Conservation (phyloP, 345 rosid genomes). For the Iberis pinnata region DNA sequence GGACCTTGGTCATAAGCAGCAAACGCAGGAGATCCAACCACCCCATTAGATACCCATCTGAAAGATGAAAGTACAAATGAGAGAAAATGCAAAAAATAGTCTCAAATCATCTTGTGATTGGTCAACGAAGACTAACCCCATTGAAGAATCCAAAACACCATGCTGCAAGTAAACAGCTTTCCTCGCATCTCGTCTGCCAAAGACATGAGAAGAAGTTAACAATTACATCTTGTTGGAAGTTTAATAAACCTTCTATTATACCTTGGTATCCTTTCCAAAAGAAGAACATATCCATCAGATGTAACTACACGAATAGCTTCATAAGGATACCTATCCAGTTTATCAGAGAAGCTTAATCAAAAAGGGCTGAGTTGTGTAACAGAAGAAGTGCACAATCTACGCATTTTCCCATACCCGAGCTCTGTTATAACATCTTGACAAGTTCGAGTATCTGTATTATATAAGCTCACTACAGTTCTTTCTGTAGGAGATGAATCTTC, state of each 20-base stretch:
- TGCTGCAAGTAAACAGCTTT: slow-evolving; percentile 90
- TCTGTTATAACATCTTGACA: slow-evolving; percentile 94
- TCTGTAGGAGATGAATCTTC: slow-evolving; percentile 45
- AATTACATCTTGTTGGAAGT: background rate
- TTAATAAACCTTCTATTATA: slow-evolving; percentile 21
- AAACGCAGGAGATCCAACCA: slow-evolving; percentile 97
- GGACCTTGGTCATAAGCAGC: slow-evolving; percentile 96
- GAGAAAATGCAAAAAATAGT: background rate
- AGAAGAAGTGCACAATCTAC: background rate
- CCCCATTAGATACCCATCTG: slow-evolving; percentile 95
- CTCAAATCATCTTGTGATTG: background rate
- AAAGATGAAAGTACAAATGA: slow-evolving; percentile 9
- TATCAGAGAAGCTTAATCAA: slow-evolving; percentile 8
- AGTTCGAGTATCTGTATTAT: slow-evolving; percentile 81
- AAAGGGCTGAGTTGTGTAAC: background rate
- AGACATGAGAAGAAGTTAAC: slow-evolving; percentile 10
- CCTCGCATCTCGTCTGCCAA: slow-evolving; percentile 71
- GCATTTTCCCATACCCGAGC: slow-evolving; percentile 58
- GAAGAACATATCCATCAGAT: slow-evolving; percentile 87
- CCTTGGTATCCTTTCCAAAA: slow-evolving; percentile 94
- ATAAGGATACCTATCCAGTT: slow-evolving; percentile 61
- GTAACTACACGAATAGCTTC: slow-evolving; percentile 89
- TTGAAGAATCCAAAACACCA: slow-evolving; percentile 83
- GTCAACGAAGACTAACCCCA: slow-evolving; percentile 58
- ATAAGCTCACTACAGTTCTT: slow-evolving; percentile 37